Base-by-base conservation (phyloP, 352 stramenopile genomes). In the Discostella stelligera region DNA sequence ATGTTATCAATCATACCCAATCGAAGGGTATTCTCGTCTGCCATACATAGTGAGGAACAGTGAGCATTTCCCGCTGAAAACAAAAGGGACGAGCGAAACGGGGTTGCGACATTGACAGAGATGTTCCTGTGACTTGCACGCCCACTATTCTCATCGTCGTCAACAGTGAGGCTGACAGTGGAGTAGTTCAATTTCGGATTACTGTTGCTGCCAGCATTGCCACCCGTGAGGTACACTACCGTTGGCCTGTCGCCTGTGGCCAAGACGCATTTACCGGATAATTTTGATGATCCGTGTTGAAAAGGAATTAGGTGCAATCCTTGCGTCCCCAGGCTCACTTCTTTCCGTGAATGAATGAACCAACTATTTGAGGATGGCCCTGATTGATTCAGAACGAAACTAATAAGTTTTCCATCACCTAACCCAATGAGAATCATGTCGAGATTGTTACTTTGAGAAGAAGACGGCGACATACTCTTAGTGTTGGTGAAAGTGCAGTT, bases 1-100 rank as follows among this genome's bases (percentile, higher is more conserved):
- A 99, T 98, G 77, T 98, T 95, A 77, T 99, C 96, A 48, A 99
- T 98, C 3, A 95, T 98, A 32, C 97, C 97, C 55, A 99, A 96
- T 4, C 94, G 96, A 21, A 99, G 80, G 60, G 95, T 95, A 66
- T 94, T 92, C 79, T 98, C 96, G 9, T 97, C 98, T 4, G 96
- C 95, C 10, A 99, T 83, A 21, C 96, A 96, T 1, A 99, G 89
- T 68, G 96, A 98, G 20, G 66, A 78, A 48, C 58, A 77, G n/a
- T 78, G 73, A 18, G 44, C 30, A 39, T 64, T 71, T n/a, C 66
- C 48, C 2, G 66, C 62, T 52, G 89, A 83, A 69, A 91, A 89
- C 5, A 93, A 65, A 8, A 86, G 66, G 4, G 83, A 77, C 16
- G 79, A 89, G 13, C 71, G 62, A 49, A 91, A 91, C 23, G 83